Base-by-base conservation (phyloP, 176 grass and related monocot species). In the Juncus inflexus region DNA sequence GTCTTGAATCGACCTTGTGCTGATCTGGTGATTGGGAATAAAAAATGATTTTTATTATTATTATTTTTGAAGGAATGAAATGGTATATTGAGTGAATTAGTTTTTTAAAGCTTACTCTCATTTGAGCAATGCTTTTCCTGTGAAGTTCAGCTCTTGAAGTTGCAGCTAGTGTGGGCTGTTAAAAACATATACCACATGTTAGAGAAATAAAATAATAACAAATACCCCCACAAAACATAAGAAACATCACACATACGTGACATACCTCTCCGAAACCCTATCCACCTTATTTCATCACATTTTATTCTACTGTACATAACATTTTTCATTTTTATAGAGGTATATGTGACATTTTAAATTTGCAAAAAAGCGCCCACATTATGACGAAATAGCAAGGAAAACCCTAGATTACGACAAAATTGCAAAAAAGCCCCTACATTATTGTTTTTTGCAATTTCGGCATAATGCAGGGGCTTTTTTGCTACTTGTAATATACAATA, bases 121-220 rank as follows among this genome's bases (percentile, higher is more conserved):
- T 96, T 75, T 91, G 82, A n/a, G 66, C 79, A 69, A 96, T 86
- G 74, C 81, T 91, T 88, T 73, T 96, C 60, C 92, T 83, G 41
- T 96, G 87, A 49, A 88, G 77, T 78, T 91, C 87, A 74, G 87
- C 92, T 50, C 80, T 82, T 75, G 84, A 77, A 40, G 57, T 66
- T 9, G 92, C 86, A 76, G 70, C 85, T 55, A 85, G 79, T 61
- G 83, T 56, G 42, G 92, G 87, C 84, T 91, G 52, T 72, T 86
- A 3, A 79, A 62, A 75, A 4, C 9, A 81, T 81, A 64, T 61
- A 42, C 40, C 40, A 75, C 74, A 15, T 19, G 64, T 81, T 40
- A 76, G 79, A 76, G 36, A 66, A 10, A 9, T 16, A 14, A 77
- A 42, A 39, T 10, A 19, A 11, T 61, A 60, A 69, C 40, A 55